Evolutionary conservation across 352 stramenopile species (phyloP).

Genomic region (Elongisporangium anandrum): DNA sequence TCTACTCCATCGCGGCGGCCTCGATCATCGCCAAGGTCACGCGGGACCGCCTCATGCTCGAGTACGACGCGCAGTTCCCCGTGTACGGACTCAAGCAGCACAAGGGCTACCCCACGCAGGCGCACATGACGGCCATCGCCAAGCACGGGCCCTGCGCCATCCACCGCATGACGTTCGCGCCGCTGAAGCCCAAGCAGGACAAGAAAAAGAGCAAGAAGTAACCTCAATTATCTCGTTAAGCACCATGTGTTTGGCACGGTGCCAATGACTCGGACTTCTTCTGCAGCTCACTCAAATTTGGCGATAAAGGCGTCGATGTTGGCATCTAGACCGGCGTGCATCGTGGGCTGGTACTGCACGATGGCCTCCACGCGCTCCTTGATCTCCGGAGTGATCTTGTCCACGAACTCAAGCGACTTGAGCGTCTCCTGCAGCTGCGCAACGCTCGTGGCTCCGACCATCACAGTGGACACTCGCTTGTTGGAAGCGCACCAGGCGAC

Average conservation of each 20-base stretch:
- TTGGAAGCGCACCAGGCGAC: constrained; percentile 61
- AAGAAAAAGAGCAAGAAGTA: constrained; percentile 16
- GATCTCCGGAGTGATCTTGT: constrained; percentile 48
- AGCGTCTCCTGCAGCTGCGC: constrained; percentile 43
- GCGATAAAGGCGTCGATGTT: background rate
- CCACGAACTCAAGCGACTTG: constrained; percentile 28
- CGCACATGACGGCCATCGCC: constrained; percentile 88
- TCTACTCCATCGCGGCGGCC: constrained; percentile 97
- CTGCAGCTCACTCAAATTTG: background rate
- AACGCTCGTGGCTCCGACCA: constrained; percentile 23
- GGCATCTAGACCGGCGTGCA: background rate
- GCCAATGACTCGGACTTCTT: constrained; percentile 1
- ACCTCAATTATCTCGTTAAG: constrained; percentile 7
- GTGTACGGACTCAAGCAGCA: constrained; percentile 94
- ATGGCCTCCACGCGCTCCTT: constrained; percentile 54
- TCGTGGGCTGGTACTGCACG: constrained; percentile 28
- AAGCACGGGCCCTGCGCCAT: constrained; percentile 91
- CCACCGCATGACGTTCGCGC: constrained; percentile 96
- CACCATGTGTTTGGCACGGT: constrained; percentile 1
- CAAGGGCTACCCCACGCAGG: constrained; percentile 96
- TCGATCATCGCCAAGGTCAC: constrained; percentile 98
- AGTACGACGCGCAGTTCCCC: constrained; percentile 91
- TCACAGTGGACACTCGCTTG: constrained; percentile 39
- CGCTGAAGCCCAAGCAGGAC: constrained; percentile 80
- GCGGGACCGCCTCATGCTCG: constrained; percentile 96